Conservation (phyloP, 805 yeast genomes). For the Ogataea salicorniae region DNA sequence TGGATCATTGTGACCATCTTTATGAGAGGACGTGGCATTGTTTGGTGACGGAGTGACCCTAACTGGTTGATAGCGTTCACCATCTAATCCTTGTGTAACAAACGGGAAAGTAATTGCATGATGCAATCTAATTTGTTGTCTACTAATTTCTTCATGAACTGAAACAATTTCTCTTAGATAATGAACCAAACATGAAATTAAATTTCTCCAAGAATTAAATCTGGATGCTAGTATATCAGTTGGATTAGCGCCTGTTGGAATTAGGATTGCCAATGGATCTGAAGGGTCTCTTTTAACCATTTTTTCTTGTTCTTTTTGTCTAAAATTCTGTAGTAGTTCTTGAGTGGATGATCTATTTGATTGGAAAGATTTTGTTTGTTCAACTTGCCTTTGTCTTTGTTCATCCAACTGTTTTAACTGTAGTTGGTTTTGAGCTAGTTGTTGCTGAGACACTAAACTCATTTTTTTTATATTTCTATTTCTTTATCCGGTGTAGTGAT, state of each 20-base stretch:
- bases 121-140: slow-evolving; percentile 76
- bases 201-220: slow-evolving; percentile 80
- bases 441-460: slow-evolving; percentile 38
- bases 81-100: slow-evolving; percentile 39
- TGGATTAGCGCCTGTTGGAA: slow-evolving; percentile 67
- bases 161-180: slow-evolving; percentile 77
- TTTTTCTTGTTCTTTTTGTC: slow-evolving; percentile 17
- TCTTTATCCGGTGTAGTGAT: background rate
- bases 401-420: slow-evolving; percentile 42
- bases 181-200: slow-evolving; percentile 66
- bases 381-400: slow-evolving; percentile 38
- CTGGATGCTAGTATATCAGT: slow-evolving; percentile 82
- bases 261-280: slow-evolving; percentile 42
- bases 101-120: slow-evolving; percentile 65
- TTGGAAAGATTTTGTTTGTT: slow-evolving; percentile 41
- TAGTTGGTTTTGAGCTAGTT: slow-evolving; percentile 40
- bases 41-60: slow-evolving; percentile 17
- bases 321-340: slow-evolving; percentile 22
- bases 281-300: slow-evolving; percentile 35
- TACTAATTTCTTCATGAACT: slow-evolving; percentile 82
- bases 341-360: slow-evolving; percentile 23
- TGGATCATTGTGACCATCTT: slow-evolving; percentile 12
- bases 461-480: slow-evolving; percentile 7
- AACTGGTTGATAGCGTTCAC: slow-evolving; percentile 35
- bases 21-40: slow-evolving; percentile 9